Evolutionary conservation across 75 land plant species (phyloP).

Genomic region (Pinus tabuliformis): DNA sequence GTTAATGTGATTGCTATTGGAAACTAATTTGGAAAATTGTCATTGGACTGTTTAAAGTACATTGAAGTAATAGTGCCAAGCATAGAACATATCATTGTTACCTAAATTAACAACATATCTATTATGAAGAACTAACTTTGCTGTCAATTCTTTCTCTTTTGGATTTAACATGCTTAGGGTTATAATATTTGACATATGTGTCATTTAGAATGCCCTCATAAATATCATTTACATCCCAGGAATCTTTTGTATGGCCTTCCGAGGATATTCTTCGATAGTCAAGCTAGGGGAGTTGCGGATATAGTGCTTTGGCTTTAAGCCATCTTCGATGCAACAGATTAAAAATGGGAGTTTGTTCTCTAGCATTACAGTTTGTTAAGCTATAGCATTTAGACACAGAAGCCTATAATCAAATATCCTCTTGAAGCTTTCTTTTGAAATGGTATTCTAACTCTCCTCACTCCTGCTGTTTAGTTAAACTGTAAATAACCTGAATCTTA

Average conservation of each 20-base stretch:
- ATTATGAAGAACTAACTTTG: too few species aligned
- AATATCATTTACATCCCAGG: neutral
- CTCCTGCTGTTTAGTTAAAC: too few species aligned
- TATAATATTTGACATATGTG: too few species aligned
- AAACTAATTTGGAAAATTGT: too few species aligned
- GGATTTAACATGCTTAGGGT: too few species aligned
- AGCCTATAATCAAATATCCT: neutral
- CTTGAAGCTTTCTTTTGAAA: neutral
- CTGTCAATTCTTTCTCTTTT: too few species aligned
- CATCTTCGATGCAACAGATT: neutral
- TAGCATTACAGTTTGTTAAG: neutral
- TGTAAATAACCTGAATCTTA: neutral
- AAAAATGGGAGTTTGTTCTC: neutral
- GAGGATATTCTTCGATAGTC: neutral
- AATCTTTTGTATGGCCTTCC: neutral
- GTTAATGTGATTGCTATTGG: too few species aligned
- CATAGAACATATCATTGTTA: too few species aligned
- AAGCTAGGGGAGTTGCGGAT: neutral
- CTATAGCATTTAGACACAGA: neutral
- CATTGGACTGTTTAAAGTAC: too few species aligned
- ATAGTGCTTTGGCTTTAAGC: neutral
- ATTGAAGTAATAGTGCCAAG: too few species aligned
- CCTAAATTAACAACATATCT: too few species aligned
- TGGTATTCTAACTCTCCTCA: too few species aligned
- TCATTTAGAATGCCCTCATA: neutral